A percentile compares a stretch with the other conserved stretches of the same genome.
These are phyloP conservation scores for Colletotrichum falcatum DNA, from an alignment of 2,329 filamentous ascomycete genomes.

Conservation along the genomic window DNA sequence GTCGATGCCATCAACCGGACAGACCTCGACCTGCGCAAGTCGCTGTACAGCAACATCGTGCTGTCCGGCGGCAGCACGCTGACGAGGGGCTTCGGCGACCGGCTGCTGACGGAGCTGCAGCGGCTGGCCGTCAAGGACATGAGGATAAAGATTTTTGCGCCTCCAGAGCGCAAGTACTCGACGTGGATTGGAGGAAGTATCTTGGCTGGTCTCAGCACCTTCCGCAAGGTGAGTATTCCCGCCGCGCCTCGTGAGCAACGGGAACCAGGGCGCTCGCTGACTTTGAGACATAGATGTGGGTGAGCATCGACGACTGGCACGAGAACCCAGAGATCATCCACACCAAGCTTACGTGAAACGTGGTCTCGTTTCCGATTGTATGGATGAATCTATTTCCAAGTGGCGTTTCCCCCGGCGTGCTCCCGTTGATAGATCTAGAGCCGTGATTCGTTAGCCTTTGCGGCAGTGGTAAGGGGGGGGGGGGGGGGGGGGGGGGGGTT, in stretches of 20 bases:
- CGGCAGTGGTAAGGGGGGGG: not conserved
- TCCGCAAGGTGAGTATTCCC: constrained; percentile 81
- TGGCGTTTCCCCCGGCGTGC: not conserved
- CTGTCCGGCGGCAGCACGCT: constrained; percentile 95
- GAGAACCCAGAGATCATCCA: constrained; percentile 99
- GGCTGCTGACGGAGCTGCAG: constrained; percentile 91
- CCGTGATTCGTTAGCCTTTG: not conserved
- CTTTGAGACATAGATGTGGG: constrained; percentile 84
- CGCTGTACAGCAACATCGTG: constrained; percentile 96
- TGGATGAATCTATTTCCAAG: constrained; percentile 7
- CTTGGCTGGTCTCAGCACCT: constrained; percentile 94
- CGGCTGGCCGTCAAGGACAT: constrained; percentile 96
- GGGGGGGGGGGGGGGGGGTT: too few relatives aligned
- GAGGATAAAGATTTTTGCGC: constrained; percentile 99
- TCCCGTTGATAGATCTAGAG: constrained; percentile 15
- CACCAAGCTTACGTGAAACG: constrained; percentile 86
- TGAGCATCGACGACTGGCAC: constrained; percentile 99
- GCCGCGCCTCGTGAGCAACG: not conserved
- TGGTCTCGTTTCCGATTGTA: constrained; percentile 18
- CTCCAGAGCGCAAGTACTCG: constrained; percentile 96
- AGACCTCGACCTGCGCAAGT: constrained; percentile 94
- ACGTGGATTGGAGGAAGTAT: constrained; percentile 99
- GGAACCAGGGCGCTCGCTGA: constrained; percentile 4
- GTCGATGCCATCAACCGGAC: constrained; percentile 96
- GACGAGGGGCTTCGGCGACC: constrained; percentile 96